Percentiles rank a stretch among this genome's conserved stretches.
Evolutionary conservation across 1,139 yeast species (phyloP).

Genomic region (Scheffersomyces insectosa): DNA sequence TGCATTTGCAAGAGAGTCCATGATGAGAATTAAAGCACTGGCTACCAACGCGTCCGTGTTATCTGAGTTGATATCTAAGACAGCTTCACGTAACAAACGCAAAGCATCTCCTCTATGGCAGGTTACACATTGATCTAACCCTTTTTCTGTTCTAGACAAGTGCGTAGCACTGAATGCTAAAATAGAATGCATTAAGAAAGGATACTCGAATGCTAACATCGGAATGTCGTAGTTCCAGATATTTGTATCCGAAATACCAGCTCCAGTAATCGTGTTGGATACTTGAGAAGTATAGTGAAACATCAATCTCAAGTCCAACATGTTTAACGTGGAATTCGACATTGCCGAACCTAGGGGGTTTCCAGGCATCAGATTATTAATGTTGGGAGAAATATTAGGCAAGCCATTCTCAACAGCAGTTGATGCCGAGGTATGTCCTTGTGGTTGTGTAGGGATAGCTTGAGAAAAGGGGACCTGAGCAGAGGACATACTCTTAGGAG

Average conservation of each 20-base stretch:
- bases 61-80: slow-evolving; percentile 74
- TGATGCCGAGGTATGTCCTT: neutral
- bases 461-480: neutral
- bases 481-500: neutral
- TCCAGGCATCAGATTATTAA: slow-evolving; percentile 15
- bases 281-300: slow-evolving; percentile 86
- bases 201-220: slow-evolving; percentile 81
- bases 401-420: neutral
- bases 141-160: slow-evolving; percentile 71
- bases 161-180: slow-evolving; percentile 93
- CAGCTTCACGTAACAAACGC: slow-evolving; percentile 78
- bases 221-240: slow-evolving; percentile 92
- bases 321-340: slow-evolving; percentile 46
- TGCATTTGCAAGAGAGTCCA: slow-evolving; percentile 94
- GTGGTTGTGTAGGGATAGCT: neutral
- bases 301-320: slow-evolving; percentile 78
- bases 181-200: slow-evolving; percentile 88
- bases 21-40: slow-evolving; percentile 80
- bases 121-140: slow-evolving; percentile 81
- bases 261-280: slow-evolving; percentile 83
- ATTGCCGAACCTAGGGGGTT: slow-evolving; percentile 16
- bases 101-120: slow-evolving; percentile 87
- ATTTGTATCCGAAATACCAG: slow-evolving; percentile 83
- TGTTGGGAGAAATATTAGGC: slow-evolving; percentile 34
- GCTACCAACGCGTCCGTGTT: slow-evolving; percentile 94